phyloP scores from a whole-genome alignment of 164 flowering plant genomes.

The Dillenia suffruticosa region DNA sequence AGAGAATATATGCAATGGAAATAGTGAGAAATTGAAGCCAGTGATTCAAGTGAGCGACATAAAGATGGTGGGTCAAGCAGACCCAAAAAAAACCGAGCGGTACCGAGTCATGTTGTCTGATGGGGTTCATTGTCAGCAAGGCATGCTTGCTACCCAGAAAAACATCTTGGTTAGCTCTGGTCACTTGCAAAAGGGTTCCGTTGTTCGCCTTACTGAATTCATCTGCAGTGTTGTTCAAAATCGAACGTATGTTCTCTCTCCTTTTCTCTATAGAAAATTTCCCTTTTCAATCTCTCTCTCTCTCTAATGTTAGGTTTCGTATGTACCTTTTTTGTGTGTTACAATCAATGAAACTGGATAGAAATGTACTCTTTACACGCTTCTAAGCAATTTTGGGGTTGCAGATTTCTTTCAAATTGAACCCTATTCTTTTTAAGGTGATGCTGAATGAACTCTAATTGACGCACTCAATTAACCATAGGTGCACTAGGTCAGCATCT shows the following conservation, averaged over 20 bases:
- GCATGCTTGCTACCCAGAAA: conserved; percentile 78
- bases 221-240: conserved; percentile 57
- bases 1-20: conserved; percentile 18
- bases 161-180: conserved; percentile 51
- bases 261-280: neutral
- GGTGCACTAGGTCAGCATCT: no score
- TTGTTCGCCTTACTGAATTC: conserved; percentile 54
- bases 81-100: conserved; percentile 33
- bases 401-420: no score
- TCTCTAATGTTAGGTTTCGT: neutral
- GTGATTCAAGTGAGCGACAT: neutral
- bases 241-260: conserved; percentile 42
- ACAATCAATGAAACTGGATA: neutral
- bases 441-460: no score
- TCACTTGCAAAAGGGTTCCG: conserved; percentile 57
- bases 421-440: no score
- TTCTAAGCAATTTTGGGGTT: no score
- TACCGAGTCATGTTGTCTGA: conserved; percentile 72
- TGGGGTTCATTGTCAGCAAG: conserved; percentile 57
- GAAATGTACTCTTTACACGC: no score
- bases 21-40: neutral
- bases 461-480: no score
- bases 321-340: neutral
- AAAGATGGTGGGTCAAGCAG: conserved; percentile 24
- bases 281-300: neutral